Evolutionary conservation across 495 filamentous ascomycete genomes (phyloP).

Genomic region (Terfezia boudieri): DNA sequence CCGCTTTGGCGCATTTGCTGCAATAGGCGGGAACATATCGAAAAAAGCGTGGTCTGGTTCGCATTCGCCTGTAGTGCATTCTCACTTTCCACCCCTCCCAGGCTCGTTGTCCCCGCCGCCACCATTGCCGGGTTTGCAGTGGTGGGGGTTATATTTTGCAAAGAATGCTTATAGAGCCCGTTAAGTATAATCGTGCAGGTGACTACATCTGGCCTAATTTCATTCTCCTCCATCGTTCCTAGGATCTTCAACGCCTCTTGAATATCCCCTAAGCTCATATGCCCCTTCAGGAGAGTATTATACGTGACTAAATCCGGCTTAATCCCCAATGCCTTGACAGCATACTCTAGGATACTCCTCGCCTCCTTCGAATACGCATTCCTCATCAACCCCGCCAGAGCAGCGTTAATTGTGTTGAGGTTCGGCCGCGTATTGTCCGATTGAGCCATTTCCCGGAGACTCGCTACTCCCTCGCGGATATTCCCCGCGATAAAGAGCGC

Average conservation of each 20-base stretch:
- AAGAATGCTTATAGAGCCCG: constrained; percentile 22
- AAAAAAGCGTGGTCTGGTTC: constrained; percentile 1
- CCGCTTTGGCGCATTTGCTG: constrained; percentile 29
- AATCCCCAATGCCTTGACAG: constrained; percentile 38
- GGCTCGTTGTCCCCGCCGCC: not conserved
- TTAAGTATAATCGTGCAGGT: constrained; percentile 36
- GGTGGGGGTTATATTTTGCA: constrained; percentile 4
- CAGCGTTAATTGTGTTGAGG: constrained; percentile 31
- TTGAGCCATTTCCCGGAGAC: not conserved
- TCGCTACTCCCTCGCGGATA: constrained; percentile 2
- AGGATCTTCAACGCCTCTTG: constrained; percentile 13
- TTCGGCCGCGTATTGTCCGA: not conserved
- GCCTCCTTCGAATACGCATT: constrained; percentile 23
- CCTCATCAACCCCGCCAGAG: constrained; percentile 27
- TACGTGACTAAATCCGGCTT: constrained; percentile 39
- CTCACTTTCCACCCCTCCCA: constrained; percentile 1
- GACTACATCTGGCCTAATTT: constrained; percentile 26
- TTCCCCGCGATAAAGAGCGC: constrained; percentile 3
- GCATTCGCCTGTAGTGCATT: constrained; percentile 13
- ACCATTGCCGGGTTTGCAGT: not conserved
- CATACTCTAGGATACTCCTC: constrained; percentile 24
- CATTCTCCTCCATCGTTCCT: constrained; percentile 24
- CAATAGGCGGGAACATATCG: constrained; percentile 25
- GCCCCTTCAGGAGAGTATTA: constrained; percentile 39
- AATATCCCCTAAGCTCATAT: constrained; percentile 24